Evolutionary conservation across 306 rosid species (phyloP), one percentile per base, ranked within the genome.

Genomic region (Castanopsis chinensis): DNA sequence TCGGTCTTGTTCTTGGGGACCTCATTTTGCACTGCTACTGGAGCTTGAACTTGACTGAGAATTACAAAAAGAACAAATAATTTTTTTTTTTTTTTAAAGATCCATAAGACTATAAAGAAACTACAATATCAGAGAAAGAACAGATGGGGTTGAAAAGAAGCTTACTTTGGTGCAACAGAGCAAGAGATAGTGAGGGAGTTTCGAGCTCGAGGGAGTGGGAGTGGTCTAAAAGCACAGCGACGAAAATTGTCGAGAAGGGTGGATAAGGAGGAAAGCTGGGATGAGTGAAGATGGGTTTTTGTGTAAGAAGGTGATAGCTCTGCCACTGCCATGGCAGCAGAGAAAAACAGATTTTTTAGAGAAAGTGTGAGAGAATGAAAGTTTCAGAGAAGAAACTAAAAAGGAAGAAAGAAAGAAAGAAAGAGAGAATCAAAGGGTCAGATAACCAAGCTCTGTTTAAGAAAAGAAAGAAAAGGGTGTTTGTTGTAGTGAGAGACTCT

Each of bases 161-260:
- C 86, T 76, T 57, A 95, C 99, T 88, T 95, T 20, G 92, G 92
- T 20, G 94, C 90, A 75, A 93, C 81, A 82, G 98, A 95, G 83
- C 97, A 92, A 60, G 83, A 86, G 76, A 95, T 83, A 63, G 70
- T 57, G 18, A 67, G 53, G n/a, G 90, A 69, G 11, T 60, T 79
- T 15, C 64, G 87, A n/a, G 88, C 43, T 72, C 74, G 84, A 28
- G 75, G 81, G 78, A 81, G 69, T 0, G 75, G 81, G 78, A 81
- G 69, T 0, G 84, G 86, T 5, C 86, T 78, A 65, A 89, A 80
- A 82, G 86, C 53, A 74, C 79, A 79, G 37, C 81, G 82, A n/a
- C 84, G 80, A 5, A 51, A 82, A 28, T 6, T 59, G 73, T 72
- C 79, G 37, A 87, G 84, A 69, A 59, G 85, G 70, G 82, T 90